These are phyloP conservation scores for Byssoonygena ceratinophila DNA, from an alignment of 2,329 filamentous ascomycete species.

Conservation along the genomic window DNA sequence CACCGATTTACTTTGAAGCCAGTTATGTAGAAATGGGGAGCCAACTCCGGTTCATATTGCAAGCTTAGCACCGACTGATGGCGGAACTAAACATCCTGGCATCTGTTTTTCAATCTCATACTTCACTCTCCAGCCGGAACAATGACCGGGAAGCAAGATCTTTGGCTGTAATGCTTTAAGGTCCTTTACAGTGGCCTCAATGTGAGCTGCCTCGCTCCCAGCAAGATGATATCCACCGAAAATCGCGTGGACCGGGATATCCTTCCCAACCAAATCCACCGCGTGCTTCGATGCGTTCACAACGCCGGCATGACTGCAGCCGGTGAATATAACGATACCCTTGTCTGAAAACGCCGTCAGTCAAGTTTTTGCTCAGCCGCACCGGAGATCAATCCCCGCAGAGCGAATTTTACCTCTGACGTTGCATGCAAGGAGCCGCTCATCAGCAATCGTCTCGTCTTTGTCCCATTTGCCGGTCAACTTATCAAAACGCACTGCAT, in stretches of 20 bases:
- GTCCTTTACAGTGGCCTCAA: constrained; percentile 40
- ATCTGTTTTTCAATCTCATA: constrained; percentile 43
- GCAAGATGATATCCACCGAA: constrained; percentile 47
- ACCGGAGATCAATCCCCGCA: neutral
- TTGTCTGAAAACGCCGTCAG: constrained; percentile 28
- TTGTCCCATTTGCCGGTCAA: constrained; percentile 20
- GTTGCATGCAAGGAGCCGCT: constrained; percentile 45
- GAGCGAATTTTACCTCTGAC: constrained; percentile 35
- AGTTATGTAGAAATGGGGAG: no score
- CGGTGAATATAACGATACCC: constrained; percentile 47
- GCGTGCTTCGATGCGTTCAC: constrained; percentile 44
- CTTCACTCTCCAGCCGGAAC: constrained; percentile 47
- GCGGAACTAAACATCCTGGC: constrained; percentile 42
- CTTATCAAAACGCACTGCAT: constrained; percentile 35
- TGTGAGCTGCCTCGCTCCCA: constrained; percentile 35
- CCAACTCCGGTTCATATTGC: constrained; percentile 25
- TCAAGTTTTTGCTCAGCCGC: neutral
- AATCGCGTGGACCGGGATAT: constrained; percentile 40
- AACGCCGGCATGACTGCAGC: constrained; percentile 47
- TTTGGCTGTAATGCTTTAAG: constrained; percentile 40
- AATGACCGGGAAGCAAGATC: constrained; percentile 46
- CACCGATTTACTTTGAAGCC: no score
- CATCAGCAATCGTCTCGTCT: constrained; percentile 40
- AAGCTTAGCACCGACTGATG: constrained; percentile 41
- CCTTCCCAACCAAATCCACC: constrained; percentile 28